These are phyloP conservation scores for Taxillus chinensis DNA, from an alignment of 164 flowering plant species.

Conservation along the genomic window DNA sequence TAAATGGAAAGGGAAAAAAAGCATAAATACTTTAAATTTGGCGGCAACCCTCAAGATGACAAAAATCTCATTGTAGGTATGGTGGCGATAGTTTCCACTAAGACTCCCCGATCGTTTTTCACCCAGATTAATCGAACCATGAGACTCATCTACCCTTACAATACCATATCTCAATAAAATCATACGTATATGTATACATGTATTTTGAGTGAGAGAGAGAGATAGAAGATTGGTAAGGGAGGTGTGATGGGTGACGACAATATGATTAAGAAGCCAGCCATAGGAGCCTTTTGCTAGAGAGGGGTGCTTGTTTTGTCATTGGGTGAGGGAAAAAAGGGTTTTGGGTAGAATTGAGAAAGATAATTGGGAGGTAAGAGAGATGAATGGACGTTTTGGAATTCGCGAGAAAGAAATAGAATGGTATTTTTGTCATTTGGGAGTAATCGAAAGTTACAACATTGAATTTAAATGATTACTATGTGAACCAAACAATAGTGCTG, in stretches of 20 bases:
- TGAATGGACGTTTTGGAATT: too few species aligned
- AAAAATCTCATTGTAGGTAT: conserved; percentile 80
- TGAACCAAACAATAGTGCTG: too few species aligned
- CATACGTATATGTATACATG: not conserved
- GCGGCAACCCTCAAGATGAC: conserved; percentile 82
- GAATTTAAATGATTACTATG: too few species aligned
- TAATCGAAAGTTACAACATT: too few species aligned
- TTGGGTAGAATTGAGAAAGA: too few species aligned
- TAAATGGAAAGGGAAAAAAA: too few species aligned
- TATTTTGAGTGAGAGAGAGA: conserved; percentile 1
- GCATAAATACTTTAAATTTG: conserved; percentile 47
- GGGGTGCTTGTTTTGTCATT: conserved; percentile 4
- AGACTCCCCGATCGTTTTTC: conserved; percentile 68
- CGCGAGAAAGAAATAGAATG: too few species aligned
- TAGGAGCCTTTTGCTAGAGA: conserved; percentile 32
- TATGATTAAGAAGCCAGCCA: conserved; percentile 79
- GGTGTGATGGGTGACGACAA: conserved; percentile 36
- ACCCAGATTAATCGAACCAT: conserved; percentile 63
- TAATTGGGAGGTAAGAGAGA: too few species aligned
- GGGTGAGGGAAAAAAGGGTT: conserved; percentile 11
- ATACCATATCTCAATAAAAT: not conserved
- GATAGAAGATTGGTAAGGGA: conserved; percentile 34
- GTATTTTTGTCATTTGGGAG: too few species aligned
- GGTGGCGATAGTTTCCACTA: conserved; percentile 86
- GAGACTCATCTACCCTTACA: conserved; percentile 61